Evolutionary conservation across 2,329 filamentous ascomycete species (phyloP).

Genomic region (Trichoderma aggressivum): DNA sequence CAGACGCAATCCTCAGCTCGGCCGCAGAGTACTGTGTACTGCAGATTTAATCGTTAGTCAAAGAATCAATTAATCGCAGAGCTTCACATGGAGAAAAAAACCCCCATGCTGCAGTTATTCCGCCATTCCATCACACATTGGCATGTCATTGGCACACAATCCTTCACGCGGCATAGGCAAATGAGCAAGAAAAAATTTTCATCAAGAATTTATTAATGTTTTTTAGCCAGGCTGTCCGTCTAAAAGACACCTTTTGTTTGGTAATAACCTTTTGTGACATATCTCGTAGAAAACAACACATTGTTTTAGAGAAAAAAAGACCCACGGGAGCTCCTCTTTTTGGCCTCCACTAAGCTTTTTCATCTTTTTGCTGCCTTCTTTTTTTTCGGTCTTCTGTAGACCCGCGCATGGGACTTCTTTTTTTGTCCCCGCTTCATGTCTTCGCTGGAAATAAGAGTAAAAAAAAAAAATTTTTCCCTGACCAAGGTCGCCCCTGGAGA

Average conservation of each 20-base stretch:
- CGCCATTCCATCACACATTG: not conserved
- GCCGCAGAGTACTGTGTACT: not conserved
- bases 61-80: not conserved
- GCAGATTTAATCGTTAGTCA: not conserved
- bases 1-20: not conserved
- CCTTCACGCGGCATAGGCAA: not conserved
- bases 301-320: slow-evolving; percentile 5
- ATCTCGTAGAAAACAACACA: slow-evolving; percentile 14
- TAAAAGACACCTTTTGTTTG: slow-evolving; percentile 9
- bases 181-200: not conserved
- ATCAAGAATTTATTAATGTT: slow-evolving; percentile 18
- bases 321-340: slow-evolving; percentile 19
- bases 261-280: slow-evolving; percentile 11
- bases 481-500: slow-evolving; percentile 20
- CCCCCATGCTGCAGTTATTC: not conserved
- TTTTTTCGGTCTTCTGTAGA: slow-evolving; percentile 15
- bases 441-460: slow-evolving; percentile 5
- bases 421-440: slow-evolving; percentile 14
- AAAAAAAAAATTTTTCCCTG: slow-evolving; percentile 5
- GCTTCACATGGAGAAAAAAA: not conserved
- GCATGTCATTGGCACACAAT: not conserved
- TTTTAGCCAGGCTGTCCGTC: slow-evolving; percentile 12
- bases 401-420: not conserved
- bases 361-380: not conserved
- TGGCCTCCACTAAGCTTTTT: slow-evolving; percentile 10